Conservation (phyloP, 805 yeast species). For the Grigorovia jiainica region DNA sequence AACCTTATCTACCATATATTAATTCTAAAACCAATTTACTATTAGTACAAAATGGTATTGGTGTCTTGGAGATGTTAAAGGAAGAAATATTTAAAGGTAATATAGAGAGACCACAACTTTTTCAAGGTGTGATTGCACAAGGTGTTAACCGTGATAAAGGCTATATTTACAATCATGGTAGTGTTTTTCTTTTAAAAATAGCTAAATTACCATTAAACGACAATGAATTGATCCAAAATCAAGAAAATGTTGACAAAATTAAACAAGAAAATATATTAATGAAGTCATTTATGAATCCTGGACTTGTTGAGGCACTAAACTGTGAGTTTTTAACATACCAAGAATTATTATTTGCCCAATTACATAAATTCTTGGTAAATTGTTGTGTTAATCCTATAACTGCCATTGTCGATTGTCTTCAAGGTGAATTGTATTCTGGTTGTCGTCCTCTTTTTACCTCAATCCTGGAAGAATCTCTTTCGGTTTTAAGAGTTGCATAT, state of each 20-base stretch:
- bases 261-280: conserved; percentile 19
- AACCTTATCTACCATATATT: conserved; percentile 42
- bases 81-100: conserved; percentile 44
- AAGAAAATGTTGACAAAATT: conserved; percentile 7
- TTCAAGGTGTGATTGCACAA: conserved; percentile 73
- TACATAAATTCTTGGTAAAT: conserved; percentile 70
- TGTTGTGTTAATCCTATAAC: conserved; percentile 79
- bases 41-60: conserved; percentile 84
- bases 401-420: conserved; percentile 62
- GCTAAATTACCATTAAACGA: conserved; percentile 43
- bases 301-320: conserved; percentile 20
- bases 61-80: conserved; percentile 52
- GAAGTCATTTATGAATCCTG: conserved; percentile 16
- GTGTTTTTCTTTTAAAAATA: conserved; percentile 51
- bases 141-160: conserved; percentile 55
- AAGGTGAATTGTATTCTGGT: conserved; percentile 61
- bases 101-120: conserved; percentile 45
- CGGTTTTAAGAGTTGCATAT: conserved; percentile 22
- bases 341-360: conserved; percentile 48
- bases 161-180: conserved; percentile 48
- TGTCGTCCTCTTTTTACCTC: conserved; percentile 29
- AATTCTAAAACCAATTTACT: conserved; percentile 48
- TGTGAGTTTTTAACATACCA: conserved; percentile 32
- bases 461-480: conserved; percentile 28
- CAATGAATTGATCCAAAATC: conserved; percentile 14